Evolutionary conservation across 176 grass and related monocot species (phyloP).

Genomic region (Cenchrus americanus): DNA sequence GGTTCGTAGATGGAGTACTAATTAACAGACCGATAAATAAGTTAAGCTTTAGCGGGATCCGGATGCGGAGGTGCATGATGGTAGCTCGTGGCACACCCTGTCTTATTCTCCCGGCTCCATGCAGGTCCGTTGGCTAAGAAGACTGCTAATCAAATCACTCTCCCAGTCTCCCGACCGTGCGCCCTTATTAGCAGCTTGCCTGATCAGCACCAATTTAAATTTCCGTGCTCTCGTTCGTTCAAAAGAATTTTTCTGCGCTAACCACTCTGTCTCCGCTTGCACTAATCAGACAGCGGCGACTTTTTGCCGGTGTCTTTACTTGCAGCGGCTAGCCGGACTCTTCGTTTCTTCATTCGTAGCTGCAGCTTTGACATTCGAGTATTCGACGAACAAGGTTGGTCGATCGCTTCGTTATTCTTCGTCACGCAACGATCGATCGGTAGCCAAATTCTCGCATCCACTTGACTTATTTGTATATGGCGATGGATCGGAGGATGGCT

Average conservation of each 20-base stretch:
- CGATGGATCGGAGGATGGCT: background rate
- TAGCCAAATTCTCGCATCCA: background rate
- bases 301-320: background rate
- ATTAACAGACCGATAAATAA: no score
- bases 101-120: conserved; percentile 29
- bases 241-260: background rate
- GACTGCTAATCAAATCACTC: background rate
- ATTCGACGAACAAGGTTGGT: background rate
- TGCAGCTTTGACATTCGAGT: background rate
- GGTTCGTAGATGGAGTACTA: no score
- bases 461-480: background rate
- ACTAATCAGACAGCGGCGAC: background rate
- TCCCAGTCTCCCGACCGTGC: background rate
- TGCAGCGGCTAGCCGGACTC: background rate
- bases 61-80: conserved; percentile 24
- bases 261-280: background rate
- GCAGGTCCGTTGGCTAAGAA: background rate
- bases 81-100: conserved; percentile 47
- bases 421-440: background rate
- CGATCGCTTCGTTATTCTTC: background rate
- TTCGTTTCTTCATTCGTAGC: background rate
- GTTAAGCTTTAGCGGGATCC: conserved; percentile 36
- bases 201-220: background rate
- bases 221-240: no score
- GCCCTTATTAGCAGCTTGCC: no score